Base-by-base conservation (phyloP, 176 grass and related monocot species). In the Otatea glauca region DNA sequence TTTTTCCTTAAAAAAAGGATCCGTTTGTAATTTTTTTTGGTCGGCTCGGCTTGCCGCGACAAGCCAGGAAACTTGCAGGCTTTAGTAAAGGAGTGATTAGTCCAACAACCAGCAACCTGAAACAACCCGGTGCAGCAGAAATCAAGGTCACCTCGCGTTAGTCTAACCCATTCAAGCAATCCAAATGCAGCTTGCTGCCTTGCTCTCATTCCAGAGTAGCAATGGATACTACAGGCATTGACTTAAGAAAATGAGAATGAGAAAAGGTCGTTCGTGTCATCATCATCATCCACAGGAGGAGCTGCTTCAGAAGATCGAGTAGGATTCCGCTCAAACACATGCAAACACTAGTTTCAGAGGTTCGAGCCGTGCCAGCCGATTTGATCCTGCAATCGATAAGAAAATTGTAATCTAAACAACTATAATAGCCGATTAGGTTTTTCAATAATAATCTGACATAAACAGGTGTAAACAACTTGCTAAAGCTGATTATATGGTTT, bases 281-380 rank as follows among this genome's bases (percentile, higher is more conserved):
- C 91, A 71, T 39, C 92, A 97, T 29, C 29, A 29, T 75, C 94
- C 94, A n/a, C 94, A 95, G 75, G 89, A 93, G 82, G 68, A 91
- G 56, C 79, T 88, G 15, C 84, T 98, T 56, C 61, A 90, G 23
- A 90, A 93, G 86, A 87, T 93, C 42, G 95, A 90, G 87, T 82
- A 89, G 55, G 96, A 93, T 5, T 95, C n/a, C n/a, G n/a, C 29
- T 29, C 29, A 29, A 29, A 29, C 29, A 29, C 1, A 29, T 29
- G 29, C 29, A 29, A 29, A 29, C 29, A 29, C 29, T 1, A 1
- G 29, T 29, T 95, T n/a, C 87, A 88, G 29, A 29, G 29, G 29
- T 29, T 29, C 29, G 1, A 1, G 29, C 0, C 1, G 29, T 29
- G 1, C 29, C 29, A 29, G 29, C 1, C 29, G 29, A 29, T 29